A percentile compares a stretch with the other conserved stretches of the same genome.
phyloP scores from a whole-genome alignment of 2,329 filamentous ascomycete species.

The Neocatenulostroma microsporum region DNA sequence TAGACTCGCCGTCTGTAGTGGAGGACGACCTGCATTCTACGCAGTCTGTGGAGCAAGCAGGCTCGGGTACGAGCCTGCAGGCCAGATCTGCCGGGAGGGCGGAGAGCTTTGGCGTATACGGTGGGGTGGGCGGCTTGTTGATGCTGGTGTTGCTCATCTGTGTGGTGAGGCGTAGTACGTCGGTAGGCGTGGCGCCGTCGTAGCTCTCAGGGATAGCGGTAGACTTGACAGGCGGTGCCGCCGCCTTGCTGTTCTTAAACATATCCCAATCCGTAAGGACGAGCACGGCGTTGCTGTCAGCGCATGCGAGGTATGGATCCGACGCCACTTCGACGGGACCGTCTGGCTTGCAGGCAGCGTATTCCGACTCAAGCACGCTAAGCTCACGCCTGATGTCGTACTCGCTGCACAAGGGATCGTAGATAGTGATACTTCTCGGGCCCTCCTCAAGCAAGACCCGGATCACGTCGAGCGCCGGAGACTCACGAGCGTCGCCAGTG shows the following conservation, averaged over 20 bases:
- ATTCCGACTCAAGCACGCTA: conserved; percentile 10
- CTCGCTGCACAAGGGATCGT: conserved; percentile 47
- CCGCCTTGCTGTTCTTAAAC: conserved; percentile 18
- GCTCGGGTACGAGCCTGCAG: conserved; percentile 10
- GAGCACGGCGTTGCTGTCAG: conserved; percentile 23
- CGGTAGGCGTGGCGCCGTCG: conserved; percentile 9
- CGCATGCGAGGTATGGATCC: conserved; percentile 25
- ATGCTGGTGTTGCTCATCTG: background rate
- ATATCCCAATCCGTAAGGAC: conserved; percentile 27
- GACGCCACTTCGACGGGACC: conserved; percentile 20
- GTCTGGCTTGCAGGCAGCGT: conserved; percentile 14
- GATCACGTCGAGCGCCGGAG: conserved; percentile 60
- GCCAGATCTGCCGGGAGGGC: conserved; percentile 5
- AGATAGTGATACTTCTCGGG: conserved; percentile 55
- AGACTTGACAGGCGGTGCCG: conserved; percentile 1
- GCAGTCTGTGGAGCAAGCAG: conserved; percentile 10
- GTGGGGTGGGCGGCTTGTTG: conserved; percentile 13
- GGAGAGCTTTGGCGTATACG: conserved; percentile 6
- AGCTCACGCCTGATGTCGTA: conserved; percentile 25
- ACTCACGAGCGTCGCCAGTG: conserved; percentile 65
- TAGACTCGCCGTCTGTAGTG: background rate
- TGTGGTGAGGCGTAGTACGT: conserved; percentile 4
- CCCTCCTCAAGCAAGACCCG: conserved; percentile 55
- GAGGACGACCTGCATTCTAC: conserved; percentile 8
- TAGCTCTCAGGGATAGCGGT: conserved; percentile 4